phyloP scores from a whole-genome alignment of 805 yeast genomes.

The Wickerhamomyces sydowiorum region DNA sequence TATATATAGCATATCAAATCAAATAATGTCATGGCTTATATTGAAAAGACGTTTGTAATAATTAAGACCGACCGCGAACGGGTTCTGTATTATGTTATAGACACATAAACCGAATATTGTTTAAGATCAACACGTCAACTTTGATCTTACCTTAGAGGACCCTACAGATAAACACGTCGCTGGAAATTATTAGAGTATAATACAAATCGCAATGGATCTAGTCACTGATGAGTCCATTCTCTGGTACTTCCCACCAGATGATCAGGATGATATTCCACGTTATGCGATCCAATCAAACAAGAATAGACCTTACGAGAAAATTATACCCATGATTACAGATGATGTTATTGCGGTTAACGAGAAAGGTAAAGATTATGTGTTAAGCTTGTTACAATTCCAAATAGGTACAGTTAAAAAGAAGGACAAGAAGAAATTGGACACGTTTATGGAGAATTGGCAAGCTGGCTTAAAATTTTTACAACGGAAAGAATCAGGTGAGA shows the following conservation, averaged over 20 bases:
- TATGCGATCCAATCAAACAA: conserved; percentile 16
- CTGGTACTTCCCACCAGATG: conserved; percentile 24
- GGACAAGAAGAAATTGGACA: background rate
- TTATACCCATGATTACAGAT: conserved; percentile 11
- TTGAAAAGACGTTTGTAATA: background rate
- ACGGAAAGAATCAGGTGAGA: background rate
- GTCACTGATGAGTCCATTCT: conserved; percentile 10
- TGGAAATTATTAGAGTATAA: too few species aligned
- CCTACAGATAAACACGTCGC: too few species aligned
- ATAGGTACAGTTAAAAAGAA: conserved; percentile 2
- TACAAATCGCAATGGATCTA: conserved; percentile 11
- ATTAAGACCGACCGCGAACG: background rate
- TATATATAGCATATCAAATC: background rate
- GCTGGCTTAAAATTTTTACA: background rate
- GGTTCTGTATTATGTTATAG: background rate
- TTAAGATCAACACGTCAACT: background rate
- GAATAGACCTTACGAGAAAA: conserved; percentile 8
- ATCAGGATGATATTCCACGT: conserved; percentile 20
- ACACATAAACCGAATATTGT: too few species aligned
- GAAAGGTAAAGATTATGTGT: background rate
- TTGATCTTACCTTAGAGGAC: too few species aligned
- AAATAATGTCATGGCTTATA: too few species aligned
- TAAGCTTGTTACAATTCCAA: background rate
- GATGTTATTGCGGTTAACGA: conserved; percentile 5
- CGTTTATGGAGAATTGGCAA: background rate